Conservation (phyloP, 208 protist species). For the Trypanosoma melophagium region DNA sequence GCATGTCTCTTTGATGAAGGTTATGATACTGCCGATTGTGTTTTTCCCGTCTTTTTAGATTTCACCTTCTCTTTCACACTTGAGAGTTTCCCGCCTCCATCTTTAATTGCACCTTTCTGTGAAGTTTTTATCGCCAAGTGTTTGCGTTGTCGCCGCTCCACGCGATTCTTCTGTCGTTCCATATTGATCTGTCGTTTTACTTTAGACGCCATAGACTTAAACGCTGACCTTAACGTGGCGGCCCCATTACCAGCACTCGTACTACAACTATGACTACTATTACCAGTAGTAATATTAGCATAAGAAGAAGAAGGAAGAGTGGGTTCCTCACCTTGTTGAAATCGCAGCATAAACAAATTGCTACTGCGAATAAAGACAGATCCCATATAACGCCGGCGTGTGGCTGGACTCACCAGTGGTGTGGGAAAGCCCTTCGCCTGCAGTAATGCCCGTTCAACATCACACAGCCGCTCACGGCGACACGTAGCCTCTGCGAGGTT, state of each 20-base stretch:
- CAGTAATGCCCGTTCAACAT: slow-evolving; percentile 51
- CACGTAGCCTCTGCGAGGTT: slow-evolving; percentile 56
- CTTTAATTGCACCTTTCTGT: background rate
- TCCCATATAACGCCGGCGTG: slow-evolving; percentile 63
- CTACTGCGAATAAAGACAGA: slow-evolving; percentile 72
- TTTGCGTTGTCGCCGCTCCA: slow-evolving; percentile 56
- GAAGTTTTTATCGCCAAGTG: background rate
- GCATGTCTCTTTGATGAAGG: background rate
- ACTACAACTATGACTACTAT: background rate
- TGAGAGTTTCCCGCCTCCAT: background rate
- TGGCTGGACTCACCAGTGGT: slow-evolving; percentile 38
- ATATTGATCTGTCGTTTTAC: slow-evolving; percentile 52
- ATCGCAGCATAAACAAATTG: slow-evolving; percentile 70
- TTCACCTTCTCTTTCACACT: background rate
- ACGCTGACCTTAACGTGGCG: slow-evolving; percentile 25
- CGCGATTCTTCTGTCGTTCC: slow-evolving; percentile 56
- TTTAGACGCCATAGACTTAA: slow-evolving; percentile 39
- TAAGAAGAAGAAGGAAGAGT: background rate
- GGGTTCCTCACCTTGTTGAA: slow-evolving; percentile 26
- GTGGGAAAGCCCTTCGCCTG: slow-evolving; percentile 22
- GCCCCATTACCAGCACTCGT: background rate
- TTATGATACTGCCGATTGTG: background rate
- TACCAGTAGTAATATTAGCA: background rate
- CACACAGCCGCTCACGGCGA: slow-evolving; percentile 57
- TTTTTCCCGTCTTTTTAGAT: slow-evolving; percentile 5